Percentiles rank a stretch among this genome's conserved stretches.
These are phyloP conservation scores for Auriscalpium vulgare DNA, from an alignment of 768 basidiomycete genomes.

Conservation along the genomic window DNA sequence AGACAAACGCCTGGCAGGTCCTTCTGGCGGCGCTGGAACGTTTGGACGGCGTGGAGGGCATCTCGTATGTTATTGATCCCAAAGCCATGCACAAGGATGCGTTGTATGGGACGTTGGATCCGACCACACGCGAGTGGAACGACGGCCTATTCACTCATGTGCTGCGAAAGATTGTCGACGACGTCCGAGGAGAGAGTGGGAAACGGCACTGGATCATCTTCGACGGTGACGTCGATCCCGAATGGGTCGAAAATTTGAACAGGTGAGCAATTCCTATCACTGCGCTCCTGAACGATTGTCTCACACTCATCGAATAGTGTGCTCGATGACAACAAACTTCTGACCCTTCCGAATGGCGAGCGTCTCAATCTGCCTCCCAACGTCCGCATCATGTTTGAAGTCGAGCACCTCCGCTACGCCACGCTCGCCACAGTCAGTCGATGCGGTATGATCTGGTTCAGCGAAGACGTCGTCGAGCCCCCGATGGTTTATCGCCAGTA, in stretches of 20 bases:
- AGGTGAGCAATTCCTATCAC: conserved; percentile 45
- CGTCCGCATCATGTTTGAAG: conserved; percentile 99
- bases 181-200: conserved; percentile 93
- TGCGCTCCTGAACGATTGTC: not conserved
- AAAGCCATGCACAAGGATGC: conserved; percentile 99
- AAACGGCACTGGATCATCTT: conserved; percentile 99
- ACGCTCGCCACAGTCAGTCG: conserved; percentile 98
- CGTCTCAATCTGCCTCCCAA: conserved; percentile 94
- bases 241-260: conserved; percentile 99
- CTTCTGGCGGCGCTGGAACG: conserved; percentile 85
- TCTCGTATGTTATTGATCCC: conserved; percentile 95
- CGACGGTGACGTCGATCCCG: conserved; percentile 98
- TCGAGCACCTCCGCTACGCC: conserved; percentile 94
- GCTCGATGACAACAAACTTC: conserved; percentile 94
- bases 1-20: conserved; percentile 96
- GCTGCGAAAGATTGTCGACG: conserved; percentile 94
- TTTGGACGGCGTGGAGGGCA: conserved; percentile 86
- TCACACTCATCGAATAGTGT: conserved; percentile 49
- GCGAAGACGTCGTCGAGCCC: conserved; percentile 89
- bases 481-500: conserved; percentile 90
- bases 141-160: conserved; percentile 98
- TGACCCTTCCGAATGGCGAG: conserved; percentile 96
- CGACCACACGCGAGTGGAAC: conserved; percentile 97
- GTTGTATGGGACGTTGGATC: conserved; percentile 93
- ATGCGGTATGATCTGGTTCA: conserved; percentile 99